Evolutionary conservation across 78 protist genomes (phyloP).

Genomic region (slime mould (Dictyostelium discoideum)): dicty_2.7 NC_007089.4:1138501-1139000

Average conservation of each 20-base stretch:
- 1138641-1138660: no score
- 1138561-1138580: background rate
- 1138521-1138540: background rate
- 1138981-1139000: no score
- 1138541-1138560: background rate
- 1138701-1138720: no score
- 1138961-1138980: background rate
- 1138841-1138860: background rate
- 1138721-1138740: background rate
- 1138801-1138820: background rate
- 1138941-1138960: background rate
- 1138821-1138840: background rate
- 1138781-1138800: background rate
- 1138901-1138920: background rate
- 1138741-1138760: background rate
- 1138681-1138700: no score
- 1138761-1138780: background rate
- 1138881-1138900: background rate
- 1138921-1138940: background rate
- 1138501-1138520: background rate
- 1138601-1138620: background rate
- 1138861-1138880: background rate
- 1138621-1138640: no score
- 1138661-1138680: no score
- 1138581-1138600: background rate